Evolutionary conservation across 768 basidiomycete genomes (phyloP).

Genomic region (Leccinum longicurvipes): DNA sequence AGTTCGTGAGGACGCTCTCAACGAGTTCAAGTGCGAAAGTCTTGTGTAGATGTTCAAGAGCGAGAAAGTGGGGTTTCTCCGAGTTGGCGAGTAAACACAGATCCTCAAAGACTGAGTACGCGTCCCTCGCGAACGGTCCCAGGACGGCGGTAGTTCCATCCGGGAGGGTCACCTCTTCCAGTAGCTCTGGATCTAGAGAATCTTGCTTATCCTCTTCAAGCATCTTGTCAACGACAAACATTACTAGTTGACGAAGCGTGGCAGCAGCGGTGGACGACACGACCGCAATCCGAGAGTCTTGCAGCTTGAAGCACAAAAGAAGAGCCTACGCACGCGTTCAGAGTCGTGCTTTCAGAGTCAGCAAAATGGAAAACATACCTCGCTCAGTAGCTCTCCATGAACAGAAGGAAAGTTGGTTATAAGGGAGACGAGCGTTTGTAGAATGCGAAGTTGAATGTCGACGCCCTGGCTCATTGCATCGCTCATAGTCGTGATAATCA

Average conservation of each 20-base stretch:
- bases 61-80: slow-evolving; percentile 77
- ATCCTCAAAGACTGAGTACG: slow-evolving; percentile 88
- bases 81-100: slow-evolving; percentile 84
- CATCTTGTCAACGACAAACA: slow-evolving; percentile 97
- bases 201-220: slow-evolving; percentile 65
- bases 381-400: slow-evolving; percentile 75
- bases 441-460: slow-evolving; percentile 91
- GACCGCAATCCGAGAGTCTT: slow-evolving; percentile 93
- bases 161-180: slow-evolving; percentile 55
- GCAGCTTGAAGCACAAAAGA: slow-evolving; percentile 90
- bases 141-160: slow-evolving; percentile 63
- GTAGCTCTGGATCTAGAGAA: slow-evolving; percentile 6
- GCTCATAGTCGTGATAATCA: slow-evolving; percentile 80
- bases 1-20: slow-evolving; percentile 93
- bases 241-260: slow-evolving; percentile 90
- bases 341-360: background rate
- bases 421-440: slow-evolving; percentile 89
- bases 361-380: slow-evolving; percentile 49
- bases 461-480: slow-evolving; percentile 92
- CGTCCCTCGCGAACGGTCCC: slow-evolving; percentile 76
- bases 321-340: slow-evolving; percentile 58
- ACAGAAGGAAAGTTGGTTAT: slow-evolving; percentile 85
- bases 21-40: slow-evolving; percentile 97
- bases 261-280: slow-evolving; percentile 97
- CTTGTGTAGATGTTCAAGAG: slow-evolving; percentile 78